Evolutionary conservation across 768 basidiomycete species (phyloP).

Genomic region (Lyophyllum semitale): DNA sequence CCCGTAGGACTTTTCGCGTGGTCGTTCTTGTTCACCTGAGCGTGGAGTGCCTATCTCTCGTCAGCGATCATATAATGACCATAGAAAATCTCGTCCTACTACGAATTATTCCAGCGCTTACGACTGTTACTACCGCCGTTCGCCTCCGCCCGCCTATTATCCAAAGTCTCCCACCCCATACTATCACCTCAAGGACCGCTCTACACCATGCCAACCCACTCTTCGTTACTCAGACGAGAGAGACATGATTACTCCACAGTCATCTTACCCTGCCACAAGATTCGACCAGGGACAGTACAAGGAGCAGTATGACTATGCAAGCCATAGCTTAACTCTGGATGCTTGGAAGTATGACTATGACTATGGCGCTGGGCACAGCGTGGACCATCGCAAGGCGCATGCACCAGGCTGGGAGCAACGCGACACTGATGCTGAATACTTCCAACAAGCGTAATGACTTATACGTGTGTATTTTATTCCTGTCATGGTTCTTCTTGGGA

Average conservation of each 20-base stretch:
- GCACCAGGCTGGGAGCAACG: background rate
- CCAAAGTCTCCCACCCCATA: background rate
- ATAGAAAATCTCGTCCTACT: background rate
- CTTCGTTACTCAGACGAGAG: background rate
- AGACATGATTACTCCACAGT: background rate
- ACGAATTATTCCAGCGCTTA: background rate
- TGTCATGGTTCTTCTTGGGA: background rate
- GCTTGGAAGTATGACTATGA: conserved; percentile 14
- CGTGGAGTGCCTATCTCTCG: background rate
- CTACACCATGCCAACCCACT: background rate
- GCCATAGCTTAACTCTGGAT: background rate
- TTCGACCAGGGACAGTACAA: background rate
- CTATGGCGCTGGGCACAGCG: background rate
- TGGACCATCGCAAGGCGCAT: background rate
- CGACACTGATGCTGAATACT: background rate
- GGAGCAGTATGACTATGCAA: conserved; percentile 10
- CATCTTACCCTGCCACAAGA: background rate
- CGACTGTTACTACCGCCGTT: background rate
- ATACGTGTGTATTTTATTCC: background rate
- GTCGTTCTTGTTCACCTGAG: conserved; percentile 14
- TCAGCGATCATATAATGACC: background rate
- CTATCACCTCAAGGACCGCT: background rate
- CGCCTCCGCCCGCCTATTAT: conserved; percentile 9
- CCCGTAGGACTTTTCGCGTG: background rate
- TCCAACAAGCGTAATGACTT: background rate